Conservation (phyloP, 2,329 filamentous ascomycete species). For the Hymenoscyphus linearis region DNA sequence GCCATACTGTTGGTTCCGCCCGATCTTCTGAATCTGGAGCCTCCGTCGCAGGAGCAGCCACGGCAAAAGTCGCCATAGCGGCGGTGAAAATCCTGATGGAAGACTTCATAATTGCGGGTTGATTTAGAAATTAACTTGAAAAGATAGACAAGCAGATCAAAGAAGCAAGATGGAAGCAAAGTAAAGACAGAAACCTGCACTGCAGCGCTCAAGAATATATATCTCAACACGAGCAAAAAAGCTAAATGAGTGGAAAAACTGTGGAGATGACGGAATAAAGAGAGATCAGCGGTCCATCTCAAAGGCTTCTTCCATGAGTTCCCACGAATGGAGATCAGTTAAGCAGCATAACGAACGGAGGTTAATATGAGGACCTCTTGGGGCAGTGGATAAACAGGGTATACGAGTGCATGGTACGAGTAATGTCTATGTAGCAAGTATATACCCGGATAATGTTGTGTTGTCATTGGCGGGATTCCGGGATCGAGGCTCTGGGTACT, state of each 20-base stretch:
- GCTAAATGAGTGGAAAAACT: neutral
- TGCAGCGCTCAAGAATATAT: neutral
- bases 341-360: neutral
- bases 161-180: neutral
- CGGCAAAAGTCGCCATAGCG: constrained; percentile 19
- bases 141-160: neutral
- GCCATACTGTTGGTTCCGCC: constrained; percentile 40
- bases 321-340: neutral
- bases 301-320: neutral
- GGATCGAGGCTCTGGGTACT: neutral
- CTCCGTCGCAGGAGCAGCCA: constrained; percentile 17
- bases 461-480: neutral
- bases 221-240: neutral
- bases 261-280: neutral
- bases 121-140: neutral
- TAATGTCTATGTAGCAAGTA: neutral
- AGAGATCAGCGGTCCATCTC: neutral
- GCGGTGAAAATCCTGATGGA: constrained; percentile 14
- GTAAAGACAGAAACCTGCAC: neutral
- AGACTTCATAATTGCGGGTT: constrained; percentile 15
- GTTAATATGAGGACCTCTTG: neutral
- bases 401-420: neutral
- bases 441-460: neutral
- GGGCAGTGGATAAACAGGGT: neutral
- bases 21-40: constrained; percentile 8